phyloP scores from a whole-genome alignment of 73 alveolate species.

The Diophrys appendiculata region DNA sequence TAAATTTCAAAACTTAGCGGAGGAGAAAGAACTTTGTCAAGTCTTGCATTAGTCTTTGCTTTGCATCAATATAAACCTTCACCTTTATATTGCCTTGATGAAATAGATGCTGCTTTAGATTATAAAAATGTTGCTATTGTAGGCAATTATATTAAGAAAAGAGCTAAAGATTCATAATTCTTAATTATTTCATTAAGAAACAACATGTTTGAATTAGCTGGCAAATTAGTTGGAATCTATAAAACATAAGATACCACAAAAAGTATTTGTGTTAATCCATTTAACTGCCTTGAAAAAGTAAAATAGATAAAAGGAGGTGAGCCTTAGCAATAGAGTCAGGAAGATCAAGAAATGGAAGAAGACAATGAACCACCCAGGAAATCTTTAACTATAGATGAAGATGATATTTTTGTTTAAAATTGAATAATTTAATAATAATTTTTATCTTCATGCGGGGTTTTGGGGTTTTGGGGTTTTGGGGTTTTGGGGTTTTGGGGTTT shows the following conservation, averaged over 20 bases:
- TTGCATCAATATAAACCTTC: constrained; percentile 94
- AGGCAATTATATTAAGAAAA: constrained; percentile 90
- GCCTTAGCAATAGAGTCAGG: too few relatives aligned
- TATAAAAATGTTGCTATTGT: constrained; percentile 90
- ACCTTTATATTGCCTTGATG: constrained; percentile 87
- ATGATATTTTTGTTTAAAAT: too few relatives aligned
- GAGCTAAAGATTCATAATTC: constrained; percentile 91
- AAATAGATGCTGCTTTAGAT: constrained; percentile 98
- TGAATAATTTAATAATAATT: too few relatives aligned
- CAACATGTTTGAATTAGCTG: constrained; percentile 93
- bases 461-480: too few relatives aligned
- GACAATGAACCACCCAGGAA: too few relatives aligned
- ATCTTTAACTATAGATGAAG: too few relatives aligned
- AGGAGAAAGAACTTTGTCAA: constrained; percentile 92
- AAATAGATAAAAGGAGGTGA: constrained; percentile 23
- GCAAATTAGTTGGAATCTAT: constrained; percentile 83
- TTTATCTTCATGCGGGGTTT: too few relatives aligned
- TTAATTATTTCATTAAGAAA: constrained; percentile 88
- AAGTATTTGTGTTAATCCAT: constrained; percentile 74
- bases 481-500: too few relatives aligned
- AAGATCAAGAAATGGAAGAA: too few relatives aligned
- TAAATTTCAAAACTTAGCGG: constrained; percentile 86
- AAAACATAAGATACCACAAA: constrained; percentile 88
- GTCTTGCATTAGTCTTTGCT: constrained; percentile 90
- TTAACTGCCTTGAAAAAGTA: constrained; percentile 6